These are phyloP conservation scores for Kodamaea kakaduensis DNA, from an alignment of 805 yeast genomes.

Conservation along the genomic window DNA sequence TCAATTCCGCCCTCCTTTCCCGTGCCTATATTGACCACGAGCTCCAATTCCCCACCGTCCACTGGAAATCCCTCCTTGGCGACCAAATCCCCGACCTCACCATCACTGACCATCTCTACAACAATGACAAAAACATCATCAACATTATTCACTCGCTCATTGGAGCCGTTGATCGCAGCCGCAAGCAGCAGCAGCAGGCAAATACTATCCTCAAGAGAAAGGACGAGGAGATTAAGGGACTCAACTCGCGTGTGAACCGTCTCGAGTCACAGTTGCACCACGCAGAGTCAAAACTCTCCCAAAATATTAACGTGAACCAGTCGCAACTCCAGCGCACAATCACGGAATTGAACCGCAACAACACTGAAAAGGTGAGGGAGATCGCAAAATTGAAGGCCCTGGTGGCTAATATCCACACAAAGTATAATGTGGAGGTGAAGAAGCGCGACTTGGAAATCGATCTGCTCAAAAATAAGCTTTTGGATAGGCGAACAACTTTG, in stretches of 20 bases:
- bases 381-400: constrained; percentile 25
- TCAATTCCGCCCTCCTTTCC: constrained; percentile 31
- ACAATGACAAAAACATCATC: constrained; percentile 31
- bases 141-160: constrained; percentile 34
- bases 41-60: constrained; percentile 30
- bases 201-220: constrained; percentile 26
- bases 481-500: constrained; percentile 29
- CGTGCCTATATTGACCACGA: constrained; percentile 33
- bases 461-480: constrained; percentile 29
- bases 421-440: constrained; percentile 34
- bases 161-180: constrained; percentile 27
- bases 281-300: constrained; percentile 21
- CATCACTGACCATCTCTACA: constrained; percentile 28
- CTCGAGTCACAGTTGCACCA: constrained; percentile 19
- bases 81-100: constrained; percentile 24
- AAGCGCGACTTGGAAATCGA: constrained; percentile 30
- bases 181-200: constrained; percentile 28
- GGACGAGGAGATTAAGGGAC: constrained; percentile 24
- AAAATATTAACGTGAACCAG: constrained; percentile 14
- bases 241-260: constrained; percentile 19
- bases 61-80: constrained; percentile 28
- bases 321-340: constrained; percentile 8
- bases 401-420: constrained; percentile 27
- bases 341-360: constrained; percentile 15
- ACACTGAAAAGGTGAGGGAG: constrained; percentile 28